Conservation (phyloP, 2,329 filamentous ascomycete species). For the Clarireedia monteithiana region DNA sequence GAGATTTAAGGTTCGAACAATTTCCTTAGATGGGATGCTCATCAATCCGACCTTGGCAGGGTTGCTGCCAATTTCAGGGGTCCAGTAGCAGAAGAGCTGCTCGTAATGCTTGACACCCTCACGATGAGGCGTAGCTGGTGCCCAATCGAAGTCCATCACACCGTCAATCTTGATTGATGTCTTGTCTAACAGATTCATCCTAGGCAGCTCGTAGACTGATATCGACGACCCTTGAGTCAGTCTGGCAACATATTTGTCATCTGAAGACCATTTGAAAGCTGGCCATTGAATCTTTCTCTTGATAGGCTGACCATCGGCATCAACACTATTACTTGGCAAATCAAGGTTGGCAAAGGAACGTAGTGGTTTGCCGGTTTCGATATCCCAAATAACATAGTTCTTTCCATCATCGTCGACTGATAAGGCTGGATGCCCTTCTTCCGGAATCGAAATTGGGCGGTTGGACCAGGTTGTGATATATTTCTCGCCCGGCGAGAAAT, state of each 20-base stretch:
- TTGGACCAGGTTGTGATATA: slow-evolving; percentile 97
- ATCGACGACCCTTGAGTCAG: slow-evolving; percentile 84
- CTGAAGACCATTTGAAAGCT: slow-evolving; percentile 98
- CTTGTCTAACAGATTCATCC: slow-evolving; percentile 87
- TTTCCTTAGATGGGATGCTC: slow-evolving; percentile 90
- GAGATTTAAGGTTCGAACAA: slow-evolving; percentile 88
- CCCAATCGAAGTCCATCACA: slow-evolving; percentile 97
- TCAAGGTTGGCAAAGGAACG: slow-evolving; percentile 93
- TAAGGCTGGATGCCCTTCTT: slow-evolving; percentile 75
- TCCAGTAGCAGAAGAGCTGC: slow-evolving; percentile 98
- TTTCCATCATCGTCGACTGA: slow-evolving; percentile 93
- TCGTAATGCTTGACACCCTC: slow-evolving; percentile 88
- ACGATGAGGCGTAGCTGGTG: slow-evolving; percentile 71
- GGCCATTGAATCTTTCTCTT: slow-evolving; percentile 98
- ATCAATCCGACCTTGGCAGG: slow-evolving; percentile 95
- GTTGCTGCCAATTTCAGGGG: slow-evolving; percentile 94
- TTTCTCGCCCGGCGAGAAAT: slow-evolving; percentile 88
- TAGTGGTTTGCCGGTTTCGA: slow-evolving; percentile 79
- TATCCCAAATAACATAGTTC: slow-evolving; percentile 99
- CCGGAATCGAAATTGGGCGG: slow-evolving; percentile 84
- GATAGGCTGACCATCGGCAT: slow-evolving; percentile 54
- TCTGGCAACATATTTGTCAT: slow-evolving; percentile 93
- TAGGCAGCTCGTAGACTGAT: slow-evolving; percentile 80
- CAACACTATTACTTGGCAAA: slow-evolving; percentile 52
- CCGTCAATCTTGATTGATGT: slow-evolving; percentile 93